Evolutionary conservation across 345 rosid species (phyloP), one percentile per base, ranked within the genome.

Genomic region (Brassica napus): DNA sequence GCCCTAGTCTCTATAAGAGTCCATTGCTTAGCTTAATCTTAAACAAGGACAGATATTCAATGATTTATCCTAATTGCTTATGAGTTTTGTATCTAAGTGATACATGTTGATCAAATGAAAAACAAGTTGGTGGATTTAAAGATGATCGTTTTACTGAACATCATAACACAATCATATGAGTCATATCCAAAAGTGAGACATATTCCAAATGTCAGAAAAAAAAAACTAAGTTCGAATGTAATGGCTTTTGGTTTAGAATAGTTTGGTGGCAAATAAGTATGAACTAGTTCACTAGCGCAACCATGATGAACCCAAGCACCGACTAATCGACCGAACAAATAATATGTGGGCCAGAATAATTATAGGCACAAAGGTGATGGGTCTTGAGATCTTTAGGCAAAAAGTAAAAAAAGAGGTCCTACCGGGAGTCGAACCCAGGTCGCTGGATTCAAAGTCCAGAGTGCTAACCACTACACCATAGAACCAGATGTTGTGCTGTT

Each of bases 391-490:
- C 49, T 42, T 42, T 9, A 10, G 49, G 4, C 49, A 42, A 42
- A 42, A 10, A 42, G 4, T 7, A 28, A 2, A 60, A 61, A 58
- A 64, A 16, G 0, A 89, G 97, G 90, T 89, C 94, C 92, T 89
- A 90, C 91, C 92, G 96, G 91, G 92, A 90, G 90, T 93, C 94
- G 92, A 91, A 88, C 97, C 91, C 97, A 88, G 94, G 93, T 90
- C 91, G 89, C 97, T 87, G 90, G 98, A 93, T 95, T 91, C 98
- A 90, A 92, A 90, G 94, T 92, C 94, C 98, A 89, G 89, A 93
- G 94, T 93, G 98, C 97, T 93, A 92, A 93, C 99, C 97, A 92
- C 95, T 88, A 92, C 97, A 93, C 98, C 97, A 91, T 88, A 87
- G 90, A 94, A 91, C 92, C 94, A 2, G 57, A 60, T 68, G 70